A percentile compares a stretch with the other conserved stretches of the same genome.
These are phyloP conservation scores for Giardia muris DNA, from an alignment of 208 protist species.

Conservation along the genomic window DNA sequence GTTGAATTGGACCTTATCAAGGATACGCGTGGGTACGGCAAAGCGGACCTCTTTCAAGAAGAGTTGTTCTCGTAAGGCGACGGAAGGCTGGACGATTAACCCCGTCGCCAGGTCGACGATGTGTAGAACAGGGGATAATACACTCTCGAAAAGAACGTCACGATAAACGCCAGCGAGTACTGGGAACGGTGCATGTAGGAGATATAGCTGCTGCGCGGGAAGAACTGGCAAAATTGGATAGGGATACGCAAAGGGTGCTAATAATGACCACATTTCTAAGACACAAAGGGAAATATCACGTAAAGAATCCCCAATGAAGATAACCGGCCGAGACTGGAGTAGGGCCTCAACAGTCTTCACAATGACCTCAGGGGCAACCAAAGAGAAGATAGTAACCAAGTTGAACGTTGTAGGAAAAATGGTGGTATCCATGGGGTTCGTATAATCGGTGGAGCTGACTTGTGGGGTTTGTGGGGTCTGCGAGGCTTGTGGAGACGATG, in stretches of 20 bases:
- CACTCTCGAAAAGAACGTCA: background rate
- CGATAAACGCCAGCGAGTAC: background rate
- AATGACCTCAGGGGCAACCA: background rate
- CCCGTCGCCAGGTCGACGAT: background rate
- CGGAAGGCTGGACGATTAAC: background rate
- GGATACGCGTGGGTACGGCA: no score
- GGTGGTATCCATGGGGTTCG: no score
- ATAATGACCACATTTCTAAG: background rate
- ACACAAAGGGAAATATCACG: background rate
- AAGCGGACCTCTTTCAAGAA: no score
- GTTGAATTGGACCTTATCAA: no score
- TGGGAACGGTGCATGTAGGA: background rate
- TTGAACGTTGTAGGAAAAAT: no score
- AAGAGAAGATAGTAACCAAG: background rate
- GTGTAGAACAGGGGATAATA: background rate
- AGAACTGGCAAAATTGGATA: background rate
- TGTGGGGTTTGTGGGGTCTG: no score
- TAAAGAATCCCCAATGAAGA: background rate
- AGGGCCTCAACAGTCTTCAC: background rate
- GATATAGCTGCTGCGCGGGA: background rate
- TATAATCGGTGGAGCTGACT: no score
- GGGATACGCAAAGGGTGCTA: background rate
- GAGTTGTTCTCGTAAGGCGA: no score
- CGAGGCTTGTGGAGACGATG: no score
- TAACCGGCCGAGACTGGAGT: background rate